Conservation (phyloP, 495 filamentous ascomycete genomes). For the Pseudomonodictys pantanalensis region DNA sequence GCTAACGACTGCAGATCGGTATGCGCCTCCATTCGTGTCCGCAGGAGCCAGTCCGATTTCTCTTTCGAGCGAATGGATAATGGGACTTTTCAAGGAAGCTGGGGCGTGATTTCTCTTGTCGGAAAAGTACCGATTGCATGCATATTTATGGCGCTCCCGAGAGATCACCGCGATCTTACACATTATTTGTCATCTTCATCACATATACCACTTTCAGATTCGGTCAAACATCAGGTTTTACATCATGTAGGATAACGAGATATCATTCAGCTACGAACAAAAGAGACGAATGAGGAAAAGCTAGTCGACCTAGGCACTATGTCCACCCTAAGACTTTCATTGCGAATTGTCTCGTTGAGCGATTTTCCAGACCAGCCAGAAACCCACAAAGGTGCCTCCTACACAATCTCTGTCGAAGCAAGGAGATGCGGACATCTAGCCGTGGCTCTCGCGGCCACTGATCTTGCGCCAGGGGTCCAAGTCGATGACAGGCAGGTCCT, state of each 20-base stretch:
- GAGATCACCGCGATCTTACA: too few relatives aligned
- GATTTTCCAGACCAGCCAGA: too few relatives aligned
- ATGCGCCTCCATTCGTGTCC: neutral
- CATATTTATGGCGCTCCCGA: too few relatives aligned
- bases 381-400: neutral
- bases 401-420: neutral
- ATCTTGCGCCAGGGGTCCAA: slow-evolving; percentile 32
- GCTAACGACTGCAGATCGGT: neutral
- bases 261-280: too few relatives aligned
- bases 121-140: neutral
- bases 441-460: slow-evolving; percentile 31
- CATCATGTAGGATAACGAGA: too few relatives aligned
- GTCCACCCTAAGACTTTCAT: too few relatives aligned
- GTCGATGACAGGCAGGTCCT: slow-evolving; percentile 29
- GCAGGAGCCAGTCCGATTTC: neutral
- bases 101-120: neutral
- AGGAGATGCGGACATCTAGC: neutral
- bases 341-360: too few relatives aligned
- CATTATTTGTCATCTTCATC: too few relatives aligned
- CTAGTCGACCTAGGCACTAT: too few relatives aligned
- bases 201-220: too few relatives aligned
- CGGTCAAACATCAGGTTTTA: too few relatives aligned
- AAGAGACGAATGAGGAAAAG: too few relatives aligned
- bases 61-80: slow-evolving; percentile 3
- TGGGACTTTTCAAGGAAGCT: neutral